A percentile compares a stretch with the other conserved stretches of the same genome.
These are phyloP conservation scores for Pontederia paniculata DNA, from an alignment of 176 grass and related monocot species.

Conservation along the genomic window DNA sequence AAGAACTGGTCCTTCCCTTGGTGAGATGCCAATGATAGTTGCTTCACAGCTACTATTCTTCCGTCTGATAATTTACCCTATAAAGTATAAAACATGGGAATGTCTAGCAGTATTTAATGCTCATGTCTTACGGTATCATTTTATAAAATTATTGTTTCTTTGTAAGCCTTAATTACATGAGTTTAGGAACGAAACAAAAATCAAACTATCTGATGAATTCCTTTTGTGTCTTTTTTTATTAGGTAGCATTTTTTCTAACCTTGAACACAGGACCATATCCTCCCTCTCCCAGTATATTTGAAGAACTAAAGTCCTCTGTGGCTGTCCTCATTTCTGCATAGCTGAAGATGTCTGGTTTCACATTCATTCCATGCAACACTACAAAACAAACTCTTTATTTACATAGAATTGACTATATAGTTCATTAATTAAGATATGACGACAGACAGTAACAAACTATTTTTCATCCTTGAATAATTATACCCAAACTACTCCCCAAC, in stretches of 20 bases:
- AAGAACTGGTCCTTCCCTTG: constrained; percentile 40
- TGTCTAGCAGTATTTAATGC: too few relatives aligned
- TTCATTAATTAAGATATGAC: too few relatives aligned
- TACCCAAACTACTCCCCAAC: too few relatives aligned
- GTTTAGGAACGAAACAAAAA: neutral
- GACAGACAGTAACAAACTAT: too few relatives aligned
- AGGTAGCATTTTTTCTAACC: constrained; percentile 12
- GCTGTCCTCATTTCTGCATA: constrained; percentile 52
- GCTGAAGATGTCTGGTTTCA: constrained; percentile 48
- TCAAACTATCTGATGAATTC: constrained; percentile 2
- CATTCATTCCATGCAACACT: constrained; percentile 43
- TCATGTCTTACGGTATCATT: too few relatives aligned
- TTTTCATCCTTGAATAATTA: too few relatives aligned
- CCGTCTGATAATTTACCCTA: constrained; percentile 33
- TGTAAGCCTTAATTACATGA: neutral
- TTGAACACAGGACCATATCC: constrained; percentile 73
- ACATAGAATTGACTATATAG: too few relatives aligned
- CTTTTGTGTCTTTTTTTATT: too few relatives aligned
- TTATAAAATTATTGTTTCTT: too few relatives aligned
- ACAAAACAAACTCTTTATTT: too few relatives aligned
- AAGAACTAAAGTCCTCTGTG: constrained; percentile 47
- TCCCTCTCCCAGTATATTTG: constrained; percentile 63
- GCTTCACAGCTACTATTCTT: constrained; percentile 36
- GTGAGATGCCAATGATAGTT: constrained; percentile 30
- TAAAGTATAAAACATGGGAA: neutral